phyloP scores from a whole-genome alignment of 352 stramenopile species.

The Phytophthora sansomeana region DNA sequence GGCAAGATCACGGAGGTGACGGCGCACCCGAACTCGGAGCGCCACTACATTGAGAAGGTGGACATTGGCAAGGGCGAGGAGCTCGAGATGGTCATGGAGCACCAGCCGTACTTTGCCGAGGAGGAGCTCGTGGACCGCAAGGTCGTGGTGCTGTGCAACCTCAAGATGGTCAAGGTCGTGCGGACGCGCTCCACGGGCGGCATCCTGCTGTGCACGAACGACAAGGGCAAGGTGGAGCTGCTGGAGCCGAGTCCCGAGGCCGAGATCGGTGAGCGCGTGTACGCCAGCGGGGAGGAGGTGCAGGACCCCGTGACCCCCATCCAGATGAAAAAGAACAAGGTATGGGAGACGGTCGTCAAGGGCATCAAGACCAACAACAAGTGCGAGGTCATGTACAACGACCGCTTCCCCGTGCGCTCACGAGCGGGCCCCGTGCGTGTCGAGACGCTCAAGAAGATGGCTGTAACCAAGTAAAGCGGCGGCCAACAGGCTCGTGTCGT shows the following conservation, averaged over 20 bases:
- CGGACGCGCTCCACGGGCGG: conserved; percentile 67
- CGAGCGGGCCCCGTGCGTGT: conserved; percentile 60
- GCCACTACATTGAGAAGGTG: conserved; percentile 80
- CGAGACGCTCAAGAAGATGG: conserved; percentile 69
- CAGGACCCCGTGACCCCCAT: conserved; percentile 77
- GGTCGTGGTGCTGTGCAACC: conserved; percentile 79
- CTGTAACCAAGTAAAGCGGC: conserved; percentile 46
- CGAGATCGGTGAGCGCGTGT: conserved; percentile 76
- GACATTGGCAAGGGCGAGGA: conserved; percentile 79
- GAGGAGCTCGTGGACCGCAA: conserved; percentile 76
- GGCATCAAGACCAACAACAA: conserved; percentile 83
- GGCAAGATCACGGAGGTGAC: conserved; percentile 75
- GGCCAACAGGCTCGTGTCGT: conserved; percentile 13
- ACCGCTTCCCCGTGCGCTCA: conserved; percentile 66
- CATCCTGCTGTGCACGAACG: conserved; percentile 62
- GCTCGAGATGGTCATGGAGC: conserved; percentile 81
- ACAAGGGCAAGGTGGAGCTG: conserved; percentile 70
- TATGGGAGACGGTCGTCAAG: conserved; percentile 79
- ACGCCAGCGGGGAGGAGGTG: conserved; percentile 75
- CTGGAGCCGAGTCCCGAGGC: conserved; percentile 68
- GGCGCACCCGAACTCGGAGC: conserved; percentile 72
- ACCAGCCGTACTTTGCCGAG: conserved; percentile 80
- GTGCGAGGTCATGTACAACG: conserved; percentile 75
- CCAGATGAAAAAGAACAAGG: conserved; percentile 90
- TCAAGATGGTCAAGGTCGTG: conserved; percentile 80